Evolutionary conservation across 352 stramenopile species (phyloP).

Genomic region (Globisporangium abappressorium): DNA sequence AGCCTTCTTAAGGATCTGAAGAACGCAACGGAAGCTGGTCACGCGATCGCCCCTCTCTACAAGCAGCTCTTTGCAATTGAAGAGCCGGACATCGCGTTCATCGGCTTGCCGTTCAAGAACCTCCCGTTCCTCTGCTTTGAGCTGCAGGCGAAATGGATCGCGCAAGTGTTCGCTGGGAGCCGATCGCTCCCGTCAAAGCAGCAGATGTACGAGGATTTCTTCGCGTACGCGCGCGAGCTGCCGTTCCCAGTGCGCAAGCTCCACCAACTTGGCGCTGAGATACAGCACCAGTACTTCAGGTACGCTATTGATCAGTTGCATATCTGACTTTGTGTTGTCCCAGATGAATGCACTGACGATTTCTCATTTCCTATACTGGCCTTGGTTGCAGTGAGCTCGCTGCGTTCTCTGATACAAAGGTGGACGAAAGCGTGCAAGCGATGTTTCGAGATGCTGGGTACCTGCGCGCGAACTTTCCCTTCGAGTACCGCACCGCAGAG

Average conservation of each 20-base stretch:
- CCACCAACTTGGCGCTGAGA: conserved; percentile 56
- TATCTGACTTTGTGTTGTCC: background rate
- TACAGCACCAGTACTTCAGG: conserved; percentile 53
- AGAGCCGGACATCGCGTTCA: conserved; percentile 65
- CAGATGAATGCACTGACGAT: background rate
- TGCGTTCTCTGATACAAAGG: conserved; percentile 30
- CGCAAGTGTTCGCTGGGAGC: conserved; percentile 46
- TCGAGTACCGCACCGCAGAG: conserved; percentile 61
- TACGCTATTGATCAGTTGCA: conserved; percentile 15
- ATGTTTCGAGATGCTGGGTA: conserved; percentile 68
- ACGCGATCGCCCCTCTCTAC: conserved; percentile 62
- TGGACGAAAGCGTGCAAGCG: conserved; percentile 46
- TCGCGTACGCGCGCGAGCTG: conserved; percentile 36
- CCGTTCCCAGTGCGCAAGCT: conserved; percentile 53
- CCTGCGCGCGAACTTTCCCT: conserved; percentile 53
- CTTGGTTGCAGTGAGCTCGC: conserved; percentile 33
- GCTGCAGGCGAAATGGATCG: conserved; percentile 71
- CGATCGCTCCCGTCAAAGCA: conserved; percentile 49
- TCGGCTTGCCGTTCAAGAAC: conserved; percentile 73
- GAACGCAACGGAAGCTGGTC: conserved; percentile 25
- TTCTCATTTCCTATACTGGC: conserved; percentile 1
- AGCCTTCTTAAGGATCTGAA: conserved; percentile 32
- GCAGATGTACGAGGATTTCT: conserved; percentile 69
- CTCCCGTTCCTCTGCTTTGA: conserved; percentile 81
- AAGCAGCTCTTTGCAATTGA: conserved; percentile 80